A percentile compares a stretch with the other conserved stretches of the same genome.
Evolutionary conservation across 2,329 filamentous ascomycete genomes (phyloP).

Genomic region (Colletotrichum magnum): DNA sequence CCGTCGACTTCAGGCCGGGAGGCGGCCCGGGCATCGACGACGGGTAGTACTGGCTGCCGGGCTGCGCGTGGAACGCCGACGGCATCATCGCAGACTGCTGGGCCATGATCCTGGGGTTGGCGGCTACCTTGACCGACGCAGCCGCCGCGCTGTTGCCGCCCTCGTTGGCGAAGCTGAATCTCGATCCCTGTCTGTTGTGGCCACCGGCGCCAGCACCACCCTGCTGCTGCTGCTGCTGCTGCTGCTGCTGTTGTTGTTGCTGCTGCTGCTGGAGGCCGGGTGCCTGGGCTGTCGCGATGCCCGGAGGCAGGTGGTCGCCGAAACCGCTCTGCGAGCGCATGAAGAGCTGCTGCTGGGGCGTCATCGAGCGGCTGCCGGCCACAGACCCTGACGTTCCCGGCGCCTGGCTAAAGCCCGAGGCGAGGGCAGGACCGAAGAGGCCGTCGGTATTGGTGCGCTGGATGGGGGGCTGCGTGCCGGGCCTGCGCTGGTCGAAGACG

Average conservation of each 20-base stretch:
- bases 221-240: conserved; percentile 60
- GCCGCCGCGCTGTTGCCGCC: conserved; percentile 68
- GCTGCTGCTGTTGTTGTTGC: conserved; percentile 61
- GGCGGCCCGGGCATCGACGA: conserved; percentile 92
- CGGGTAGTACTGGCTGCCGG: conserved; percentile 82
- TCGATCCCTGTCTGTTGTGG: conserved; percentile 86
- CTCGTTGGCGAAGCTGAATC: conserved; percentile 91
- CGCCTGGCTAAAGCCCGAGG: conserved; percentile 63
- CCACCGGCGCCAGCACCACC: conserved; percentile 59
- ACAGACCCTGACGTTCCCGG: conserved; percentile 70
- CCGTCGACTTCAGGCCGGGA: conserved; percentile 93
- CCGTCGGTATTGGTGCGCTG: conserved; percentile 72
- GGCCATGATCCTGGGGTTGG: conserved; percentile 84
- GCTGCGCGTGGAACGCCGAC: conserved; percentile 70
- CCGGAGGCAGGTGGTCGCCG: conserved; percentile 72
- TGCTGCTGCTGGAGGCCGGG: conserved; percentile 70
- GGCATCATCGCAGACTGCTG: conserved; percentile 93
- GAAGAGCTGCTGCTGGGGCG: conserved; percentile 82
- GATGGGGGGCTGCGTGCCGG: conserved; percentile 82
- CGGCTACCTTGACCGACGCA: conserved; percentile 80
- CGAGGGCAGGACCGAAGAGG: conserved; percentile 67
- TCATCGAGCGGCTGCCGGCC: conserved; percentile 77
- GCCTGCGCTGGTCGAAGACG: conserved; percentile 70
- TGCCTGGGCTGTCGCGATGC: conserved; percentile 66
- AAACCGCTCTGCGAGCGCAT: conserved; percentile 75